Percentiles rank a stretch among this genome's conserved stretches.
phyloP scores from a whole-genome alignment of 1,284 basidiomycete species.

The Pyrrhoderma noxium region DNA sequence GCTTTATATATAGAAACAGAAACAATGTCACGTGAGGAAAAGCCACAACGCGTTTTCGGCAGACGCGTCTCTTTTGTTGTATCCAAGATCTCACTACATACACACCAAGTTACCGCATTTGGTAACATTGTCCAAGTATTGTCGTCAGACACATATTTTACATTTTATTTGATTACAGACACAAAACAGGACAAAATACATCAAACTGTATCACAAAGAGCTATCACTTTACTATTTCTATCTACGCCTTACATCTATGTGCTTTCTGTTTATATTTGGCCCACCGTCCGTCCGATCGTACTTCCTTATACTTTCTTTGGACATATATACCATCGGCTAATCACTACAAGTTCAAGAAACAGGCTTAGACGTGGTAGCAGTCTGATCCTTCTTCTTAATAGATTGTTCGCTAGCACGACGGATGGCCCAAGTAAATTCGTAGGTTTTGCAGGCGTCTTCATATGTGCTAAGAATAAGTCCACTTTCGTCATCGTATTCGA shows the following conservation, averaged over 20 bases:
- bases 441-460: constrained; percentile 83
- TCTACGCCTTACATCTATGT: too few relatives aligned
- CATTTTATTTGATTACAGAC: too few relatives aligned
- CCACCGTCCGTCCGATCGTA: too few relatives aligned
- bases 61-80: not conserved
- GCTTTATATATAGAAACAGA: not conserved
- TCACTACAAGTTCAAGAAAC: not conserved
- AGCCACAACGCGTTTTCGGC: not conserved
- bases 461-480: constrained; percentile 67
- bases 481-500: constrained; percentile 56
- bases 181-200: too few relatives aligned
- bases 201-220: too few relatives aligned
- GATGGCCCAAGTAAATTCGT: constrained; percentile 85
- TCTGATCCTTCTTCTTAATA: constrained; percentile 23
- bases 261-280: too few relatives aligned
- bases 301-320: too few relatives aligned
- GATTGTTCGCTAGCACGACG: constrained; percentile 62
- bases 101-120: not conserved
- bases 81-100: too few relatives aligned
- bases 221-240: too few relatives aligned
- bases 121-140: not conserved
- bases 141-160: too few relatives aligned
- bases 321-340: too few relatives aligned
- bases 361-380: not conserved
- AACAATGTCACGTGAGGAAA: too few relatives aligned